A percentile compares a stretch with the other conserved stretches of the same genome.
Conservation (phyloP, 257 asterid genomes). For the Solanum appendiculatum region DNA sequence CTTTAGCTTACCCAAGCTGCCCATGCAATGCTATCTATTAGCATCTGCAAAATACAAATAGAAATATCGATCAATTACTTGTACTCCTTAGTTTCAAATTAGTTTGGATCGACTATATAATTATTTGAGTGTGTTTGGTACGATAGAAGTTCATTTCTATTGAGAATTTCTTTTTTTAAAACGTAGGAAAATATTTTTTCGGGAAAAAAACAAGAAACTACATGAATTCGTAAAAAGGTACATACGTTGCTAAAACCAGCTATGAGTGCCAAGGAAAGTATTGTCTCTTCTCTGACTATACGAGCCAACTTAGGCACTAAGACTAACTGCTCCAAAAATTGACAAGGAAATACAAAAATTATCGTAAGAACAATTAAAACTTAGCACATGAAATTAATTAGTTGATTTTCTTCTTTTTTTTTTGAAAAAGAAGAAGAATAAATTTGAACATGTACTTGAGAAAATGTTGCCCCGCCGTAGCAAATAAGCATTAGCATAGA, state of each 20-base stretch:
- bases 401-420: too few species aligned
- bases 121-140: neutral
- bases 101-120: neutral
- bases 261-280: conserved; percentile 4
- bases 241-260: neutral
- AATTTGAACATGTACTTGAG: conserved; percentile 20
- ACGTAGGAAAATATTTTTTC: neutral
- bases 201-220: neutral
- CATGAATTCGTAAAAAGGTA: neutral
- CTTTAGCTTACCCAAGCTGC: conserved; percentile 1
- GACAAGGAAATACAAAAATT: neutral
- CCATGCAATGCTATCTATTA: conserved; percentile 8
- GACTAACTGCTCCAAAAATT: neutral
- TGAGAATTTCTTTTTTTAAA: neutral
- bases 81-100: neutral
- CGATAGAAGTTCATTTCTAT: neutral
- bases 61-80: neutral
- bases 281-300: conserved; percentile 2
- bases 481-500: conserved; percentile 50
- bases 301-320: neutral
- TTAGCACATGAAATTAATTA: neutral
- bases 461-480: conserved; percentile 42
- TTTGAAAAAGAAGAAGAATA: neutral
- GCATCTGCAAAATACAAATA: neutral
- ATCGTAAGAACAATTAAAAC: neutral